A percentile compares a stretch with the other conserved stretches of the same genome.
Conservation (phyloP, 2,329 filamentous ascomycete genomes). For the Venturia aucupariae region DNA sequence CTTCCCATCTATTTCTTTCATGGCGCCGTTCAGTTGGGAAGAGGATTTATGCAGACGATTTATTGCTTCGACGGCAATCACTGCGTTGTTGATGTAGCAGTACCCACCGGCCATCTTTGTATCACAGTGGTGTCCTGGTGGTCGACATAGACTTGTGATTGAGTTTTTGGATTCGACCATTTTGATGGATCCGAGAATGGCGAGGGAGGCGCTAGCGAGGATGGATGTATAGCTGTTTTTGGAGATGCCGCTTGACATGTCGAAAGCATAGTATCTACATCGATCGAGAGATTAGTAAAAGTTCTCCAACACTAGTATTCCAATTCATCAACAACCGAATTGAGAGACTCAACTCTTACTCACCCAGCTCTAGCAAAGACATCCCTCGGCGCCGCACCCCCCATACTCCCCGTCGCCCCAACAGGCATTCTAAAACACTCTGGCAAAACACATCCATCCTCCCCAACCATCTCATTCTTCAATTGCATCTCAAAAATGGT, state of each 20-base stretch:
- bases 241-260: constrained; percentile 20
- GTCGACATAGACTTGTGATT: constrained; percentile 20
- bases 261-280: constrained; percentile 19
- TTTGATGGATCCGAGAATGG: constrained; percentile 16
- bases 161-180: not conserved
- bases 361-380: constrained; percentile 19
- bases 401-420: not conserved
- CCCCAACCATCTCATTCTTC: constrained; percentile 16
- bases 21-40: too few relatives aligned
- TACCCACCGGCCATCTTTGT: constrained; percentile 21
- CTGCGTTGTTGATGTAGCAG: constrained; percentile 24
- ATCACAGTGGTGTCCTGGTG: constrained; percentile 23
- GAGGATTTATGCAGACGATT: not conserved
- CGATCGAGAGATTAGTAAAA: not conserved
- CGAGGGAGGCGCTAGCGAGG: constrained; percentile 19
- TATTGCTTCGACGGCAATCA: constrained; percentile 20
- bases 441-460: constrained; percentile 18
- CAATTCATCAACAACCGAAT: too few relatives aligned
- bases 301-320: too few relatives aligned
- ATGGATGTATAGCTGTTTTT: constrained; percentile 19
- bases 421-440: constrained; percentile 19
- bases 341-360: not conserved
- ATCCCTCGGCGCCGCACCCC: constrained; percentile 15
- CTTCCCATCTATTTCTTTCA: not conserved
- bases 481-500: not conserved